Evolutionary conservation across 2,329 filamentous ascomycete genomes (phyloP), one percentile per base, ranked within the genome.

Genomic region (Thielaviopsis punctulata): DNA sequence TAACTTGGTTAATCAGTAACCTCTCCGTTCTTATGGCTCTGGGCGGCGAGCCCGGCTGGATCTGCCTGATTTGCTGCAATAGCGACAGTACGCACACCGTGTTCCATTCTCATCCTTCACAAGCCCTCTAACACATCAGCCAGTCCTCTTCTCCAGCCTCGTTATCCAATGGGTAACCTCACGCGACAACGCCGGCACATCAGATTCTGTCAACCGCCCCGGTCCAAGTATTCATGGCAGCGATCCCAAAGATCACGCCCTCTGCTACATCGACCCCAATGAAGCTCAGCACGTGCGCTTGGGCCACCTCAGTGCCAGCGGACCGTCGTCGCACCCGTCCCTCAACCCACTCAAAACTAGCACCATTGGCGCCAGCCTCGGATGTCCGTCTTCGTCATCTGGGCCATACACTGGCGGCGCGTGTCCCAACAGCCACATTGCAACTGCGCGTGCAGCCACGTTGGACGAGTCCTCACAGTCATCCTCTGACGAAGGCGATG

Each of bases 31-130:
- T 82, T 1, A 73, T 79, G 67, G 69, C 68, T 1, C 68, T 82
- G 1, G 63, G 76, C 22, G 78, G 78, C 12, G 78, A 82, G 59
- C 77, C 74, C 2, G 78, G 73, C 2, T 82, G 78, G 77, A 70
- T 82, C 2, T 82, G 77, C 57, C 68, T 82, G 3, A 77, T 80
- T 66, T 77, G 76, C 59, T 83, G 79, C 60, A 82, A 81, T 59
- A 69, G 71, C 56, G 79, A 82, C 60, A 73, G 77, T 78, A 62
- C 59, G 69, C 2, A 21, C 46, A 45, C 18, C 22, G 15, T 22
- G 33, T 30, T 23, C 23, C 23, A 21, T 9, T n/a, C 6, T 48
- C 36, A 46, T 36, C 15, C 33, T 15, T n/a, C n/a, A 21, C 12
- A 18, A 33, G 19, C 2, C 36, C 45, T 30, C 21, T 53, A 50